phyloP scores from a whole-genome alignment of 2,329 filamentous ascomycete genomes.

The Arthrobotrys sphaeroides region DNA sequence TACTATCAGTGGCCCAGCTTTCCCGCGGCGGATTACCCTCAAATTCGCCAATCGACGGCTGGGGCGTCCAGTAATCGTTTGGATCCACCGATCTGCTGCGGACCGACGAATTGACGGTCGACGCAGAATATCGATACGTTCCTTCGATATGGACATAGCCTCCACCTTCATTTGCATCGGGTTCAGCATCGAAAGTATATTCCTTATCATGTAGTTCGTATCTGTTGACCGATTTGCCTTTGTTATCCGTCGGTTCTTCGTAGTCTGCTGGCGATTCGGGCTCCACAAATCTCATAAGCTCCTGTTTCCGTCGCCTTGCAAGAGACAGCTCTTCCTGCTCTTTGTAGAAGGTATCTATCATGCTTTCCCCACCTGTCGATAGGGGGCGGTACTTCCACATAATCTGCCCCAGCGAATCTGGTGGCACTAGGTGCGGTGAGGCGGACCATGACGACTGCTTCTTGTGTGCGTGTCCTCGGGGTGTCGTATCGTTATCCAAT shows the following conservation, averaged over 20 bases:
- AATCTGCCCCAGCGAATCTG: slow-evolving; percentile 43
- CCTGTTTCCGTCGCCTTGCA: slow-evolving; percentile 37
- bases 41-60: slow-evolving; percentile 48
- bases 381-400: slow-evolving; percentile 50
- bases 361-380: slow-evolving; percentile 48
- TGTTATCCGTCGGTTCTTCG: slow-evolving; percentile 17
- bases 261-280: slow-evolving; percentile 39
- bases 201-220: slow-evolving; percentile 52
- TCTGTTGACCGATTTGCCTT: slow-evolving; percentile 23
- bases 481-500: slow-evolving; percentile 32
- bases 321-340: slow-evolving; percentile 46
- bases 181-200: slow-evolving; percentile 22
- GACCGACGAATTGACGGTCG: slow-evolving; percentile 46
- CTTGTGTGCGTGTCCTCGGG: slow-evolving; percentile 40
- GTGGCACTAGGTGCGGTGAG: slow-evolving; percentile 44
- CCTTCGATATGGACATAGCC: slow-evolving; percentile 48
- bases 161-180: slow-evolving; percentile 20
- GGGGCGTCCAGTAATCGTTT: slow-evolving; percentile 52
- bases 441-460: slow-evolving; percentile 52
- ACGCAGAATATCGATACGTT: slow-evolving; percentile 48
- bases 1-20: slow-evolving; percentile 51
- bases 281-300: slow-evolving; percentile 50
- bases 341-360: slow-evolving; percentile 49
- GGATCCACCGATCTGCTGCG: slow-evolving; percentile 52
- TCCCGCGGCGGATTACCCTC: slow-evolving; percentile 37